phyloP scores from a whole-genome alignment of 169 alveolate genomes.

The Plasmodium vivax region DNA sequence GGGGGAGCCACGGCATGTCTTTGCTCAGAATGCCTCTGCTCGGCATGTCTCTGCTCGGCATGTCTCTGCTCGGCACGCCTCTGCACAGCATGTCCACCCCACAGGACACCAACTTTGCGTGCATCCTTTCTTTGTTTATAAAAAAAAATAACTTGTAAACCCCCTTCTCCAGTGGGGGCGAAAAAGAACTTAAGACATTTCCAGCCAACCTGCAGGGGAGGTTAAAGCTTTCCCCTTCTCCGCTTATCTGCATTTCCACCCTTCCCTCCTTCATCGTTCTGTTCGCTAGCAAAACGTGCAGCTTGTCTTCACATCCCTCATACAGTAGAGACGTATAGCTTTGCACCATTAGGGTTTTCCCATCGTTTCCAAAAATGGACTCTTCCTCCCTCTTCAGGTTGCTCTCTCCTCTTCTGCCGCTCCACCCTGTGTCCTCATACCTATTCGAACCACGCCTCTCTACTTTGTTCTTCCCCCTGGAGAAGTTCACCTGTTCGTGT shows the following conservation, averaged over 20 bases:
- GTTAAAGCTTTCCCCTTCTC: constrained; percentile 16
- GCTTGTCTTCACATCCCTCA: constrained; percentile 69
- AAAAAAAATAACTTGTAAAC: constrained; percentile 26
- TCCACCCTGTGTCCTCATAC: background rate
- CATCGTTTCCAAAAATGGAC: constrained; percentile 4
- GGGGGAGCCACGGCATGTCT: background rate
- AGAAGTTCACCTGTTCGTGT: background rate
- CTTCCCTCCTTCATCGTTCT: constrained; percentile 14
- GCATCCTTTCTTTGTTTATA: constrained; percentile 41
- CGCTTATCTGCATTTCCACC: constrained; percentile 61
- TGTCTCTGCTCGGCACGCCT: too few relatives aligned
- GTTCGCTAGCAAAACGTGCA: constrained; percentile 21
- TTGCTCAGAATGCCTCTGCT: too few relatives aligned
- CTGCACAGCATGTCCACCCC: background rate
- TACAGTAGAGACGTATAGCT: constrained; percentile 62
- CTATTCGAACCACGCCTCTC: background rate
- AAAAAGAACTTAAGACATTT: constrained; percentile 54
- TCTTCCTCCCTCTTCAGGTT: background rate
- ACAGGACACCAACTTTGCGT: constrained; percentile 9
- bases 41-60: too few relatives aligned
- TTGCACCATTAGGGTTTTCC: constrained; percentile 37
- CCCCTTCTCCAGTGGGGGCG: constrained; percentile 49
- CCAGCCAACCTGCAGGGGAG: constrained; percentile 8
- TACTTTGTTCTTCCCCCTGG: background rate
- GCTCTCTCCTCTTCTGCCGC: background rate